A percentile compares a stretch with the other conserved stretches of the same genome.
phyloP scores from a whole-genome alignment of 2,329 filamentous ascomycete genomes.

The Penicillium sclerotiorum region DNA sequence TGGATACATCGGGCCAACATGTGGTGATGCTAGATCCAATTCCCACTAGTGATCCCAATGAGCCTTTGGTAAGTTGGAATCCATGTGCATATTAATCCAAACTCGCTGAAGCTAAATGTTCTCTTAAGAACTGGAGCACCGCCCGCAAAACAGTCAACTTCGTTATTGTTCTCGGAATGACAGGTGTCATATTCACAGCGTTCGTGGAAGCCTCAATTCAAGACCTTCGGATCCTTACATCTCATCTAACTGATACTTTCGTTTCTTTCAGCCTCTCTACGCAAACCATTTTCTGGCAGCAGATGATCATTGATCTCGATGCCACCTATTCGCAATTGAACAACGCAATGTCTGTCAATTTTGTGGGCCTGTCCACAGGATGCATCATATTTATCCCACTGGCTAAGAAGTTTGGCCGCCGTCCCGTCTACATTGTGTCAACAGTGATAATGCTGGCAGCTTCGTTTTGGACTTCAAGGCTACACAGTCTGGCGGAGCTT shows the following conservation, averaged over 20 bases:
- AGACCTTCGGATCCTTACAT: too few relatives aligned
- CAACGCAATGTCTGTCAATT: conserved; percentile 51
- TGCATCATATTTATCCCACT: conserved; percentile 52
- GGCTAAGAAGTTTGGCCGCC: conserved; percentile 50
- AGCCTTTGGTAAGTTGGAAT: conserved; percentile 37
- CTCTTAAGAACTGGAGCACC: conserved; percentile 47
- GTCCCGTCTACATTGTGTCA: conserved; percentile 51
- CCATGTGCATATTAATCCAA: background rate
- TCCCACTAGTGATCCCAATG: conserved; percentile 36
- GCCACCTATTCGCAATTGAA: conserved; percentile 48
- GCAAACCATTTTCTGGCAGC: conserved; percentile 49
- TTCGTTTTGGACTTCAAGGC: conserved; percentile 47
- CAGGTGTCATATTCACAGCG: conserved; percentile 47
- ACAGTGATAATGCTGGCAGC: conserved; percentile 41
- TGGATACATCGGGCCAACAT: conserved; percentile 8
- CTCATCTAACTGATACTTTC: background rate
- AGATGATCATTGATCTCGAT: conserved; percentile 49
- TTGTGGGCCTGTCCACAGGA: conserved; percentile 47
- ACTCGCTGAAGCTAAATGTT: background rate
- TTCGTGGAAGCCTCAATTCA: conserved; percentile 7
- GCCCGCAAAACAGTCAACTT: conserved; percentile 48
- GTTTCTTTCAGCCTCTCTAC: conserved; percentile 36
- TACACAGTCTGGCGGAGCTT: conserved; percentile 46
- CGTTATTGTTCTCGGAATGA: conserved; percentile 46
- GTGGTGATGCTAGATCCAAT: conserved; percentile 39